Conservation (phyloP, 2,329 filamentous ascomycete species). For the Cordyceps fumosorosea region DNA sequence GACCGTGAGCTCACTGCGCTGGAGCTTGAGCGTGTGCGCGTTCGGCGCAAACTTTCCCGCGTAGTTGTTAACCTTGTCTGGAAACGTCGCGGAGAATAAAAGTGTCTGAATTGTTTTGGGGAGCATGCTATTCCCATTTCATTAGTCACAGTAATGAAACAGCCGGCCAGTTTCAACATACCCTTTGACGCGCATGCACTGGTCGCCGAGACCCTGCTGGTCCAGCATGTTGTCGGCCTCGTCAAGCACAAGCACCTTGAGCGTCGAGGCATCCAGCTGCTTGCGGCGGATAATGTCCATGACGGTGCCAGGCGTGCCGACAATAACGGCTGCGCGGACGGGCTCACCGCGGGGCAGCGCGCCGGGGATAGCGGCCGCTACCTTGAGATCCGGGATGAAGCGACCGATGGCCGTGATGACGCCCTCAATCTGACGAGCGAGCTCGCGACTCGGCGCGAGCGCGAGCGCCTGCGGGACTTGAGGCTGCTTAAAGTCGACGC, state of each 20-base stretch:
- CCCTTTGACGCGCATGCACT: slow-evolving; percentile 85
- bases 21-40: slow-evolving; percentile 79
- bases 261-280: slow-evolving; percentile 61
- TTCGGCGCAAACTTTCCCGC: slow-evolving; percentile 78
- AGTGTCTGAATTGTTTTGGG: slow-evolving; percentile 75
- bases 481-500: slow-evolving; percentile 66
- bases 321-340: slow-evolving; percentile 72
- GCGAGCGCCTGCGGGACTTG: slow-evolving; percentile 77
- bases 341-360: slow-evolving; percentile 60
- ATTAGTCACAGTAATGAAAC: neutral
- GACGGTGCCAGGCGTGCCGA: slow-evolving; percentile 90
- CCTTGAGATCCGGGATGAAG: slow-evolving; percentile 68
- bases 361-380: slow-evolving; percentile 80
- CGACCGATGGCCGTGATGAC: slow-evolving; percentile 80
- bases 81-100: slow-evolving; percentile 92
- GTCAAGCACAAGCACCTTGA: slow-evolving; percentile 84
- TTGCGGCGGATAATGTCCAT: slow-evolving; percentile 77
- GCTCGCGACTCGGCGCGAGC: slow-evolving; percentile 86
- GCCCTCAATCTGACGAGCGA: slow-evolving; percentile 87
- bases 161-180: slow-evolving; percentile 29
- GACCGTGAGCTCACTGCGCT: slow-evolving; percentile 87
- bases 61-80: slow-evolving; percentile 76
- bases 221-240: slow-evolving; percentile 99
- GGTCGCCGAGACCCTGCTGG: slow-evolving; percentile 88
- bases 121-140: slow-evolving; percentile 51